Conservation (phyloP, 1,139 yeast genomes). For the Ogataea hybrid region DNA sequence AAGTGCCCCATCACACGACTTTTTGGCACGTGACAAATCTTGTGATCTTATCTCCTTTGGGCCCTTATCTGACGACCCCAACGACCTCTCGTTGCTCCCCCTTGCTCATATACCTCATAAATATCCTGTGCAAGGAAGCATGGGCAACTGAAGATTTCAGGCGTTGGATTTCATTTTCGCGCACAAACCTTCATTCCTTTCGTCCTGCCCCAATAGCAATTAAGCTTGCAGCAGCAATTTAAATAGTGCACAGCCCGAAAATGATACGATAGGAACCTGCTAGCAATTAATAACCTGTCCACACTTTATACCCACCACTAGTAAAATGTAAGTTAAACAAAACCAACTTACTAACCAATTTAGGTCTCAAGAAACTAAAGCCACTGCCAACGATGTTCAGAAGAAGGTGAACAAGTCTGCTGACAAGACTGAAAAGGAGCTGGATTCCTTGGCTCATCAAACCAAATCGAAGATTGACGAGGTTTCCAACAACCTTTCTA, state of each 20-base stretch:
- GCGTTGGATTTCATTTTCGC: background rate
- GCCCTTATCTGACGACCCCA: background rate
- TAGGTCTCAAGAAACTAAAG: slow-evolving; percentile 19
- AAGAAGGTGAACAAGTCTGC: slow-evolving; percentile 12
- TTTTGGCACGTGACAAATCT: background rate
- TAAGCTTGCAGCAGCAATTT: slow-evolving; percentile 9
- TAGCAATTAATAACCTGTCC: slow-evolving; percentile 8
- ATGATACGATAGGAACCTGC: slow-evolving; percentile 1
- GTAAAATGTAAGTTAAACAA: slow-evolving; percentile 7
- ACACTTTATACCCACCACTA: background rate
- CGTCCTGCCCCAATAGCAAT: slow-evolving; percentile 10
- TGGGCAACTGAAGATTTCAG: too few species aligned
- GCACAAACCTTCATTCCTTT: background rate
- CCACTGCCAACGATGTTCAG: slow-evolving; percentile 12
- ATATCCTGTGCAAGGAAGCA: too few species aligned
- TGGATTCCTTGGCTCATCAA: slow-evolving; percentile 14
- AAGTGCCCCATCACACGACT: background rate
- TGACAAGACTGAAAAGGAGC: slow-evolving; percentile 10
- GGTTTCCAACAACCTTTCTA: slow-evolving; percentile 14
- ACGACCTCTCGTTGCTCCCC: too few species aligned
- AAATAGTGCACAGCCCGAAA: slow-evolving; percentile 5
- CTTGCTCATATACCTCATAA: too few species aligned
- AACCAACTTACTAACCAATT: slow-evolving; percentile 4
- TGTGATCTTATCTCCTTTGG: background rate
- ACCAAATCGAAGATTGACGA: slow-evolving; percentile 17